A percentile compares a stretch with the other conserved stretches of the same genome.
Conservation (phyloP, 2,329 filamentous ascomycete species). For the Fusarium verrucosum region DNA sequence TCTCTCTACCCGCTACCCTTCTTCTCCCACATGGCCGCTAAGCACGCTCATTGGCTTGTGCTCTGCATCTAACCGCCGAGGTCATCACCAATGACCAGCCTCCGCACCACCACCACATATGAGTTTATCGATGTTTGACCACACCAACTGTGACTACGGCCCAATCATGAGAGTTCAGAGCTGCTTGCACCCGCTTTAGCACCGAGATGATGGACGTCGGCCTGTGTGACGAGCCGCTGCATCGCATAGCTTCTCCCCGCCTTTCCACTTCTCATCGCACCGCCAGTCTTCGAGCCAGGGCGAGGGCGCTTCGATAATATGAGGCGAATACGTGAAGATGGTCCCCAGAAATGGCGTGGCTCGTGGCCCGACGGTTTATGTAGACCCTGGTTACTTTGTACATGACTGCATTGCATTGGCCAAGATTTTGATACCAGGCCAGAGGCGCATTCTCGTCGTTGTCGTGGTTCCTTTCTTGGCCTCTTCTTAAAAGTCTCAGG, state of each 20-base stretch:
- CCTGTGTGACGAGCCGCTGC: slow-evolving; percentile 37
- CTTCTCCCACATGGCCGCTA: slow-evolving; percentile 31
- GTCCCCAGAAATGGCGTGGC: slow-evolving; percentile 31
- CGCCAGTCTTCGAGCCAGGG: slow-evolving; percentile 11
- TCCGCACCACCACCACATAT: slow-evolving; percentile 22
- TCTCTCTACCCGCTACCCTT: slow-evolving; percentile 25
- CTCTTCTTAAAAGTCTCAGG: slow-evolving; percentile 36
- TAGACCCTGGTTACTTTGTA: slow-evolving; percentile 19
- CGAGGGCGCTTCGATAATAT: slow-evolving; percentile 27
- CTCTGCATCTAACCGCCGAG: slow-evolving; percentile 53
- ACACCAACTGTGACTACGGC: slow-evolving; percentile 2
- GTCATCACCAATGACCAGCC: slow-evolving; percentile 46
- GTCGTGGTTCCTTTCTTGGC: slow-evolving; percentile 31
- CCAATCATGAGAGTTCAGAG: slow-evolving; percentile 21
- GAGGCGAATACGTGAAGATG: slow-evolving; percentile 24
- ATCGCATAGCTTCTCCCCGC: slow-evolving; percentile 31
- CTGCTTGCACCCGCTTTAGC: slow-evolving; percentile 24
- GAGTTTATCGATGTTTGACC: slow-evolving; percentile 29
- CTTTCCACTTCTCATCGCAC: slow-evolving; percentile 32
- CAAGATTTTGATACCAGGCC: slow-evolving; percentile 13
- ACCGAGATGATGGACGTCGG: slow-evolving; percentile 19
- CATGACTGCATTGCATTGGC: slow-evolving; percentile 35
- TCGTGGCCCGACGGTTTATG: slow-evolving; percentile 33
- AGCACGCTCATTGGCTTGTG: slow-evolving; percentile 48
- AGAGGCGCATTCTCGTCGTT: slow-evolving; percentile 24